These are phyloP conservation scores for Coemansia sp. DNA, from an alignment of 192 early-diverging fungal genomes.

Conservation along the genomic window DNA sequence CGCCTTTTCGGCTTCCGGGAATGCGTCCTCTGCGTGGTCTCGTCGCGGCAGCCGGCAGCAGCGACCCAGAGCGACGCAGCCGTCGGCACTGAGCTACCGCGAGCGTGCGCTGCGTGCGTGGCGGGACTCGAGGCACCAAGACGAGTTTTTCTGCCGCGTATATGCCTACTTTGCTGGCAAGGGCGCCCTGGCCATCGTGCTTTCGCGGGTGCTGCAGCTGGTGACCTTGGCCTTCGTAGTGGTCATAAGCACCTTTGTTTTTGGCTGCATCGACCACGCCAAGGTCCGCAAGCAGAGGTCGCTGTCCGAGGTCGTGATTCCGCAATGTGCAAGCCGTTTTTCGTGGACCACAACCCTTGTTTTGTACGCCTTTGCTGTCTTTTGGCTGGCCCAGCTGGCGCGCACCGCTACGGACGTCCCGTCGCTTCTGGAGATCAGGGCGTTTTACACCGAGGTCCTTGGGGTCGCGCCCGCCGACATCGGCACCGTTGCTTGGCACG, in stretches of 20 bases:
- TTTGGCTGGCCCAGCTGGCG: conserved; percentile 75
- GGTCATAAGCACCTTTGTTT: conserved; percentile 80
- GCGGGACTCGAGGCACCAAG: conserved; percentile 81
- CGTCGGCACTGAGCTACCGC: conserved; percentile 24
- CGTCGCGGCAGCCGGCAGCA: conserved; percentile 12
- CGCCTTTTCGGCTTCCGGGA: conserved; percentile 14
- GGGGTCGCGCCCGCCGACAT: conserved; percentile 76
- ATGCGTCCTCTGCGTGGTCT: conserved; percentile 19
- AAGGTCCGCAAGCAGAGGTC: conserved; percentile 64
- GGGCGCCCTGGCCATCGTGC: conserved; percentile 78
- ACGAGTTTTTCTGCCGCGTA: conserved; percentile 73
- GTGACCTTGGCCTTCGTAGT: conserved; percentile 87
- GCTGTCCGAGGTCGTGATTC: conserved; percentile 73
- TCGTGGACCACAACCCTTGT: conserved; percentile 58
- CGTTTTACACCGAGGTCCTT: conserved; percentile 79
- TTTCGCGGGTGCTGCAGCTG: conserved; percentile 73
- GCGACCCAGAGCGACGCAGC: conserved; percentile 3
- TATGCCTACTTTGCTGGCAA: conserved; percentile 90
- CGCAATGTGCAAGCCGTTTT: conserved; percentile 71
- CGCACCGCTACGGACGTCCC: conserved; percentile 69
- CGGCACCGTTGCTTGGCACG: conserved; percentile 82
- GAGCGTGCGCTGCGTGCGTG: conserved; percentile 77
- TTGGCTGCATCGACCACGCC: conserved; percentile 88
- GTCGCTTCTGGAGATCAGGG: conserved; percentile 72
- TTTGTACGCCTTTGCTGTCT: conserved; percentile 63